Conservation (phyloP, 2,329 filamentous ascomycete genomes). For the Fusarium subtropicale region DNA sequence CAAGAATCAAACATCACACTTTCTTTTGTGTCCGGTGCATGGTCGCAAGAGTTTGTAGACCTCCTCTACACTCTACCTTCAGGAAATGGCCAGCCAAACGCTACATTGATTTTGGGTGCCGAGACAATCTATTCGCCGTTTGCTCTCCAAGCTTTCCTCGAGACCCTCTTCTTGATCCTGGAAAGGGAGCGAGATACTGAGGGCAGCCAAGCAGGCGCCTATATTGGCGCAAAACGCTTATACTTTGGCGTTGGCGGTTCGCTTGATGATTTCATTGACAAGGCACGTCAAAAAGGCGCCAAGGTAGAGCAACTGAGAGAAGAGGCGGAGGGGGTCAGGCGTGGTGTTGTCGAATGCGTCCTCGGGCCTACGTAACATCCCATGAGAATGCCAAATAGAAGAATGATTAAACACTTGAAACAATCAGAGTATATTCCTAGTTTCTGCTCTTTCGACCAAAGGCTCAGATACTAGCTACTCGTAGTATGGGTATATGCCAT, state of each 20-base stretch:
- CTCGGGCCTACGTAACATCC: constrained; percentile 45
- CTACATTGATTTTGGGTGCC: constrained; percentile 73
- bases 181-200: constrained; percentile 53
- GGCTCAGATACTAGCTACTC: constrained; percentile 3
- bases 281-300: constrained; percentile 62
- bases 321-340: constrained; percentile 70
- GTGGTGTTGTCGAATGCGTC: constrained; percentile 68
- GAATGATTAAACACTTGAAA: background rate
- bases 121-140: constrained; percentile 88
- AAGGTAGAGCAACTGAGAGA: constrained; percentile 65
- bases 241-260: constrained; percentile 90
- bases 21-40: constrained; percentile 79
- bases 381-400: background rate
- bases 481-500: constrained; percentile 34
- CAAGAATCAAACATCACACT: constrained; percentile 63
- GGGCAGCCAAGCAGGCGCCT: constrained; percentile 65
- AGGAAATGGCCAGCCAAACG: constrained; percentile 17
- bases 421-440: constrained; percentile 4
- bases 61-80: constrained; percentile 60
- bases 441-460: background rate
- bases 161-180: constrained; percentile 72
- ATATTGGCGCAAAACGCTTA: constrained; percentile 81
- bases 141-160: constrained; percentile 75
- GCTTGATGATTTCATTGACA: constrained; percentile 76
- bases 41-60: constrained; percentile 73